Base-by-base conservation (phyloP, 148 eudicot genomes). In the Rhododendron molle region DNA sequence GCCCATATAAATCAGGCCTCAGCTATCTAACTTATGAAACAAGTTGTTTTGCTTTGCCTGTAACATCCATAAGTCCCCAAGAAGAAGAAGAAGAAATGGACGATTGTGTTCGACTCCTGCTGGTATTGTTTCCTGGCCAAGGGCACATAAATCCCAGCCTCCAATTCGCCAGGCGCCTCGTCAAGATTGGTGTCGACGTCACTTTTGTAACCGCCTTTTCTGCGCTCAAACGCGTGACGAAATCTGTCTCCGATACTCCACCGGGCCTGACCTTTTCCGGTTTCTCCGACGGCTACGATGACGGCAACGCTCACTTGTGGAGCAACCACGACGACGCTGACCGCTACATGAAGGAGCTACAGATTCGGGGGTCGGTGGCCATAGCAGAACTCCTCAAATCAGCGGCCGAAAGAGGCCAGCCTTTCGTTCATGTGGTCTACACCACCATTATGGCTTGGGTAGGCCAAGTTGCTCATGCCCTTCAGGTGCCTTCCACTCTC, bases 71-170 rank as follows among this genome's bases (percentile, higher is more conserved):
- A 54, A 13, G 60, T 0, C 60, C 60, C 21, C 43, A 40, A 40
- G 43, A 40, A 54, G 26, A 58, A 58, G n/a, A 6, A 7, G 21
- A 60, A 60, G 10, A 60, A 21, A 69, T 69, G 74, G 74, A 69
- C 1, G 74, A 69, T 12, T 12, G 15, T 8, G 15, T n/a, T 69
- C 94, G 85, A 54, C 73, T 91, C 44, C 92, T 93, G 20, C 26
- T 91, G 5, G 49, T 88, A 8, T 72, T 83, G 18, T 84, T 85
- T 52, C 88, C 92, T 0, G 84, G 85, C 6, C 96, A 92, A 91
- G 92, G 96, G 69, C 93, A 88, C 56, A 86, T 91, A 81, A 93
- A 92, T 82, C 94, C 96, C 9, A 67, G 90, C 34, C 87, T 93
- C 80, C 94, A 91, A 80, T 86, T 92, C 28, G 92, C 93, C 87